These are phyloP conservation scores for Saccharomycopsis sp. DNA, from an alignment of 805 yeast genomes.

Conservation along the genomic window DNA sequence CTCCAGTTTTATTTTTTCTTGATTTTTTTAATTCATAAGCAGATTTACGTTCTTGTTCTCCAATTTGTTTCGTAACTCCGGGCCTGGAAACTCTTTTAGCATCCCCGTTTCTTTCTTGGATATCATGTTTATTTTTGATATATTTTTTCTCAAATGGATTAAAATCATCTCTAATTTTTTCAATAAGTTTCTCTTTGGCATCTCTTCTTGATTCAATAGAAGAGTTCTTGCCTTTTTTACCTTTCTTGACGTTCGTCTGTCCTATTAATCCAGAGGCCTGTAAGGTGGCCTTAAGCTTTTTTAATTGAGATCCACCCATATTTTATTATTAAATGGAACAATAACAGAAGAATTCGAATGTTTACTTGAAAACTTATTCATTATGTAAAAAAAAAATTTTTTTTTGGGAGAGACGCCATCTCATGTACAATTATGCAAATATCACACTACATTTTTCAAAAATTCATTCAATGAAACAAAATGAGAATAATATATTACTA, in stretches of 20 bases:
- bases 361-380: too few relatives aligned
- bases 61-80: slow-evolving; percentile 55
- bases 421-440: too few relatives aligned
- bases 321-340: too few relatives aligned
- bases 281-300: slow-evolving; percentile 66
- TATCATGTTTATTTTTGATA: slow-evolving; percentile 52
- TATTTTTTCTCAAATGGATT: slow-evolving; percentile 81
- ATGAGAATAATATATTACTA: too few relatives aligned
- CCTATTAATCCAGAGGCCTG: slow-evolving; percentile 80
- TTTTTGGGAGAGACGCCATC: too few relatives aligned
- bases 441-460: too few relatives aligned
- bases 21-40: slow-evolving; percentile 56
- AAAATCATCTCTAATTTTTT: slow-evolving; percentile 67
- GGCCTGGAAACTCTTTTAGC: slow-evolving; percentile 50
- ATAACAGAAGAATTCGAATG: too few relatives aligned
- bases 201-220: slow-evolving; percentile 63
- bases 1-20: slow-evolving; percentile 66
- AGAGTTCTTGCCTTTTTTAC: slow-evolving; percentile 30
- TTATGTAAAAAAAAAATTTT: too few relatives aligned
- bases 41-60: slow-evolving; percentile 50
- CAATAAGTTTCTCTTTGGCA: slow-evolving; percentile 47
- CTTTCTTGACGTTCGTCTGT: slow-evolving; percentile 56
- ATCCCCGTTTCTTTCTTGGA: slow-evolving; percentile 26
- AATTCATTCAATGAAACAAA: too few relatives aligned
- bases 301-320: slow-evolving; percentile 86